Base-by-base conservation (phyloP, 371 early-diverging fungal species). In the Zancudomyces culisetae region DNA sequence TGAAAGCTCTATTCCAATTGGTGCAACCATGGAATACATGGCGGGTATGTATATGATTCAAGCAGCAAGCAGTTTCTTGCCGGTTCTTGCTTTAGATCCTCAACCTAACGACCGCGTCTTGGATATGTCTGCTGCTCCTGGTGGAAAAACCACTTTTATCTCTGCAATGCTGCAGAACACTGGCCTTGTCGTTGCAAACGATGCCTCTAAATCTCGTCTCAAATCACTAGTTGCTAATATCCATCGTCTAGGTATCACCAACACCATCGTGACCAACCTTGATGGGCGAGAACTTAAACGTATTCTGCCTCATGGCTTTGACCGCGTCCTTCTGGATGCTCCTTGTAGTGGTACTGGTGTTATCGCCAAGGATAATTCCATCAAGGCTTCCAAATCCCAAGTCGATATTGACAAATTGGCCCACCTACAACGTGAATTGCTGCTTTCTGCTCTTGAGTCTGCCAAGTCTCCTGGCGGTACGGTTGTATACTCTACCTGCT, bases 11-110 rank as follows among this genome's bases (percentile, higher is more conserved):
- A 90, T 91, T 10, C 92, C 92, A 24, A 77, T 91, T 49, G 85
- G 78, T 68, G 99, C 99, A 2, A 99, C 99, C 0, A 98, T 99
- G 53, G 99, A 99, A 69, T 99, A 99, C 62, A 78, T 99, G 54
- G 91, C 95, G n/a, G 99, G 99, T n/a, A 87, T 93, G 58, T 99
- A 99, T 62, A 95, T 94, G 83, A 80, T 99, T 42, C 99, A 99
- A 68, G 88, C 97, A 0, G 98, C 98, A 3, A 83, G 92, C 13
- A 98, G 98, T 1, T 91, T 98, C 71, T 71, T 99, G 55, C 97
- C 99, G 20, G 98, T 98, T 27, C 84, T 99, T 76, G 85, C 97
- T 0, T 70, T 99, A 23, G 93, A 88, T 13, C 94, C 95, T 35
- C 83, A 87, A 64, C 89, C 87, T 50, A 75, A 87, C 58, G 92